A percentile compares a stretch with the other conserved stretches of the same genome.
Evolutionary conservation across 176 grass and related monocot species (phyloP).

Genomic region (Areca catechu): DNA sequence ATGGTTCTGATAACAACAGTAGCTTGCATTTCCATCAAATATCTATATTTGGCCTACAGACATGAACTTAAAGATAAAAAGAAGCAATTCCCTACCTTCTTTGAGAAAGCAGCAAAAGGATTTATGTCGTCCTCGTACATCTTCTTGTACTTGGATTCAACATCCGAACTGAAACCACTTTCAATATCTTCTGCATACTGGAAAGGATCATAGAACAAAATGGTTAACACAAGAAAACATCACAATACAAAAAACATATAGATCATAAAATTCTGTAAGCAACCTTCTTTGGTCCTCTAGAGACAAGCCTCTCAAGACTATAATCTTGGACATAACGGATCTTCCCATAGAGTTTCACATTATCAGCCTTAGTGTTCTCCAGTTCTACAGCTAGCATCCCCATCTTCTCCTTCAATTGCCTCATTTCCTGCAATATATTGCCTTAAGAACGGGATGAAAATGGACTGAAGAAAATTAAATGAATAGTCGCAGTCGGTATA

Average conservation of each 20-base stretch:
- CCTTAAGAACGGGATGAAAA: constrained; percentile 6
- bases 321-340: constrained; percentile 97
- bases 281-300: constrained; percentile 98
- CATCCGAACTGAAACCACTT: constrained; percentile 89
- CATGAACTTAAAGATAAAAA: neutral
- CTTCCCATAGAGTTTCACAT: constrained; percentile 94
- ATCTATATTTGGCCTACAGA: neutral
- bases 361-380: constrained; percentile 96
- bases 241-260: neutral
- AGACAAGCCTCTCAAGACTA: constrained; percentile 88
- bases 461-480: neutral
- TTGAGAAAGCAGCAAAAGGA: constrained; percentile 99
- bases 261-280: neutral
- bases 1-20: too few relatives aligned
- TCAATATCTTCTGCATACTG: constrained; percentile 98
- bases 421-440: constrained; percentile 54
- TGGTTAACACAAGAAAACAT: constrained; percentile 25
- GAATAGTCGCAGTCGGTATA: neutral
- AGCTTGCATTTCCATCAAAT: too few relatives aligned
- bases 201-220: constrained; percentile 1
- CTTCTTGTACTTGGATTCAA: constrained; percentile 97
- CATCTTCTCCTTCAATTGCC: constrained; percentile 88
- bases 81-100: constrained; percentile 47
- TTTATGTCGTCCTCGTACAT: constrained; percentile 99
- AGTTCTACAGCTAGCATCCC: constrained; percentile 78